Base-by-base conservation (phyloP, 306 rosid species). In the Hylodesmum podocarpum region DNA sequence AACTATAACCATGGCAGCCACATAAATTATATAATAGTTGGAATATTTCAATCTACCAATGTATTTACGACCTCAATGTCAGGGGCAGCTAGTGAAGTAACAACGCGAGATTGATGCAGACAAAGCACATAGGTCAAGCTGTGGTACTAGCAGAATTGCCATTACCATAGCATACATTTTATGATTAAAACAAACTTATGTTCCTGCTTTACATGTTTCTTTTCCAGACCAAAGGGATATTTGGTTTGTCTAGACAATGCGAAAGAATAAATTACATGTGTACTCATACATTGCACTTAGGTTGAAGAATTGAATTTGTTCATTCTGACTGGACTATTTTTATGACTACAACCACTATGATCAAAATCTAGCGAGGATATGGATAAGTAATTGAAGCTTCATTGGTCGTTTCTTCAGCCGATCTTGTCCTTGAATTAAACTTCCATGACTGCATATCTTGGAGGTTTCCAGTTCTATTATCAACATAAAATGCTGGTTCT, bases 401-500 rank as follows among this genome's bases (percentile, higher is more conserved):
- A 12, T 80, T 70, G 5, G 0, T 0, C 1, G 80, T 83, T 24
- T 0, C 64, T 28, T 51, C 34, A 14, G 14, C 21, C 2, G 49
- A 29, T 39, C 54, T 66, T 40, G 71, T 29, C 5, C 12, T 2
- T 27, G 58, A 46, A 67, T 15, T 58, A 43, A 29, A 50, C 28
- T 47, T 64, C 21, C 7, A n/a, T n/a, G 14, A 31, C 5, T 34
- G 61, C 19, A 10, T 72, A 21, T 27, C 11, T 5, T 18, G 12
- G 31, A 55, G 19, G 36, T 5, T 47, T 65, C 18, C 12, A 27
- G n/a, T 36, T 58, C 12, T 24, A 41, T 10, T 83, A 1, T 79
- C 64, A 54, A 62, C 14, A 15, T 80, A 77, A 44, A 73, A 87
- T 18, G 89, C 89, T 19, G 91, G 86, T 8, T 33, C 12, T 4